Conservation (phyloP, 331 rosid genomes). For the Pyracantha coccinea region DNA sequence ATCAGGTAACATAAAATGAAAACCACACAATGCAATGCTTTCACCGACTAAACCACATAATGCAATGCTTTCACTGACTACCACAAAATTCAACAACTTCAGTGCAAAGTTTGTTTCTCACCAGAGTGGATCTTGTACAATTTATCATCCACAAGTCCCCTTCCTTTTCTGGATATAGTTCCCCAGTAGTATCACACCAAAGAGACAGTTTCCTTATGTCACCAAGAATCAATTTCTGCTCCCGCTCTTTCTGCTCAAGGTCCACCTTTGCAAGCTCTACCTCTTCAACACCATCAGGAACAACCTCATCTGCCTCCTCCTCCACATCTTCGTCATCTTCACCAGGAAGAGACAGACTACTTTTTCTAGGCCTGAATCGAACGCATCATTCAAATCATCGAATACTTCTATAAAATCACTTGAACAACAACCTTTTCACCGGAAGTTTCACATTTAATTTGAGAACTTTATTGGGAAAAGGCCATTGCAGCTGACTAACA, state of each 20-base stretch:
- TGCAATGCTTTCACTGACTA: background rate
- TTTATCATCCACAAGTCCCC: conserved; percentile 85
- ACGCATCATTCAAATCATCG: conserved; percentile 20
- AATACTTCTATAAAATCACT: conserved; percentile 5
- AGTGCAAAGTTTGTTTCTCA: conserved; percentile 38
- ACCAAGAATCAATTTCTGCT: conserved; percentile 72
- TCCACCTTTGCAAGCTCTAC: conserved; percentile 87
- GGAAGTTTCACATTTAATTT: conserved; percentile 5
- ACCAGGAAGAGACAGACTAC: conserved; percentile 68
- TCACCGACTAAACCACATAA: background rate
- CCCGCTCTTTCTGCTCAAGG: conserved; percentile 83
- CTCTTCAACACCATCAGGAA: conserved; percentile 99
- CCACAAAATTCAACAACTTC: conserved; percentile 2
- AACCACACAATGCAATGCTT: background rate
- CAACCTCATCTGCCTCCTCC: conserved; percentile 97
- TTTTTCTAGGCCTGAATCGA: conserved; percentile 81
- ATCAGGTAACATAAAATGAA: conserved; percentile 1
- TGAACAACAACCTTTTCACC: conserved; percentile 1
- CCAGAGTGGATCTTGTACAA: conserved; percentile 70
- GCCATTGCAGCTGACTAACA: background rate
- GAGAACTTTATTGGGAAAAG: background rate
- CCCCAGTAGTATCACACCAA: conserved; percentile 51
- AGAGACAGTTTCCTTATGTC: conserved; percentile 76
- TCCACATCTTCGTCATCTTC: conserved; percentile 97
- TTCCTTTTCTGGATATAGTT: conserved; percentile 65